phyloP scores from a whole-genome alignment of 371 early-diverging fungal genomes.

The Syncephalastrum contaminatum region DNA sequence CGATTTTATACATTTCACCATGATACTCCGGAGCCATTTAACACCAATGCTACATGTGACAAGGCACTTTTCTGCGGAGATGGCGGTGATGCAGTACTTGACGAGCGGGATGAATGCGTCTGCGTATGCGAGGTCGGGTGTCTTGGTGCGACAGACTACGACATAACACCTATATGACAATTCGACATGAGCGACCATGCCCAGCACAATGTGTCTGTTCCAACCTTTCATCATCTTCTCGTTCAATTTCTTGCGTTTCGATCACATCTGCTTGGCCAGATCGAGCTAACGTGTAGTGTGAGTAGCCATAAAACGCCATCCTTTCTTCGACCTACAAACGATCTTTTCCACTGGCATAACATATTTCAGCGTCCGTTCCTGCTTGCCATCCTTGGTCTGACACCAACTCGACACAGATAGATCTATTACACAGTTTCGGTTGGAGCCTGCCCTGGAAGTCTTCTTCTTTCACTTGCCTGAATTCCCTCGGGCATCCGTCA shows the following conservation, averaged over 20 bases:
- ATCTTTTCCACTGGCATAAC: slow-evolving; percentile 58
- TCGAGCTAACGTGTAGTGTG: slow-evolving; percentile 3
- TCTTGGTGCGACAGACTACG: slow-evolving; percentile 36
- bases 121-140: slow-evolving; percentile 51
- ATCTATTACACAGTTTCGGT: slow-evolving; percentile 2
- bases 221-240: slow-evolving; percentile 34
- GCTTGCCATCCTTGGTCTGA: slow-evolving; percentile 13
- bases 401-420: slow-evolving; percentile 25
- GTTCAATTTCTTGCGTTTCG: slow-evolving; percentile 46
- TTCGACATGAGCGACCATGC: slow-evolving; percentile 1
- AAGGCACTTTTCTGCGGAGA: slow-evolving; percentile 28
- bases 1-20: slow-evolving; percentile 42
- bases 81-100: slow-evolving; percentile 54
- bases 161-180: slow-evolving; percentile 28
- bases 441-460: not conserved
- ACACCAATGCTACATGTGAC: slow-evolving; percentile 50
- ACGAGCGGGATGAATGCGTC: slow-evolving; percentile 56
- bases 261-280: slow-evolving; percentile 46
- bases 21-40: slow-evolving; percentile 52
- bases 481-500: too few relatives aligned
- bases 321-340: slow-evolving; percentile 27
- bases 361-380: slow-evolving; percentile 45
- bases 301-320: slow-evolving; percentile 15
- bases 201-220: not conserved
- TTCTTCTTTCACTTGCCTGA: not conserved